Conservation (phyloP, 2,329 filamentous ascomycete species). For the Pestalotiopsis sp. region DNA sequence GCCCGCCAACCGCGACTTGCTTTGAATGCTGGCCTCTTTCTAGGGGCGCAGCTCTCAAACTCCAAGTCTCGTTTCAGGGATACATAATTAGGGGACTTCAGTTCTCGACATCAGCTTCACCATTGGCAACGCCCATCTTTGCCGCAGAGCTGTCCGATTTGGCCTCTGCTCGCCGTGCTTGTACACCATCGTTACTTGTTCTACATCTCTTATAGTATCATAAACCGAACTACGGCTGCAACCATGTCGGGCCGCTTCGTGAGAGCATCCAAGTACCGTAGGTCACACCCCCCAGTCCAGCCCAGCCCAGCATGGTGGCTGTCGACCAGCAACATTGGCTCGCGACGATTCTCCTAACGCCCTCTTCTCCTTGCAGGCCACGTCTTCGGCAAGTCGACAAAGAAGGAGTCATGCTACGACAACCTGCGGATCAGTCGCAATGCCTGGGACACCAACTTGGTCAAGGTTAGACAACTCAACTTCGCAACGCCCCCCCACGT, state of each 20-base stretch:
- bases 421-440: constrained; percentile 97
- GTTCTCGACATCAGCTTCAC: neutral
- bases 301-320: neutral
- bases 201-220: constrained; percentile 10
- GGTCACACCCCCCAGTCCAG: constrained; percentile 31
- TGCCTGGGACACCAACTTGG: constrained; percentile 98
- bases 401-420: constrained; percentile 98
- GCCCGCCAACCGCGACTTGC: constrained; percentile 3
- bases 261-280: constrained; percentile 71
- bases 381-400: constrained; percentile 93
- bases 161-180: neutral
- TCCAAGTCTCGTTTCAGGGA: neutral
- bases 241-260: constrained; percentile 67
- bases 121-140: neutral
- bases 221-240: constrained; percentile 8
- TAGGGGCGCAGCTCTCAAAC: neutral
- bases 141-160: neutral
- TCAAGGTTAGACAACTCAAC: constrained; percentile 68
- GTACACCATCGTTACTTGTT: constrained; percentile 5
- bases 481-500: neutral
- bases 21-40: neutral
- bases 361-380: constrained; percentile 66
- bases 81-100: neutral
- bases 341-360: constrained; percentile 20
- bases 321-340: constrained; percentile 22